Evolutionary conservation across 23 red algal species (phyloP), one percentile per base, ranked within the genome.

Genomic region (Gracilaria gracilis): DNA sequence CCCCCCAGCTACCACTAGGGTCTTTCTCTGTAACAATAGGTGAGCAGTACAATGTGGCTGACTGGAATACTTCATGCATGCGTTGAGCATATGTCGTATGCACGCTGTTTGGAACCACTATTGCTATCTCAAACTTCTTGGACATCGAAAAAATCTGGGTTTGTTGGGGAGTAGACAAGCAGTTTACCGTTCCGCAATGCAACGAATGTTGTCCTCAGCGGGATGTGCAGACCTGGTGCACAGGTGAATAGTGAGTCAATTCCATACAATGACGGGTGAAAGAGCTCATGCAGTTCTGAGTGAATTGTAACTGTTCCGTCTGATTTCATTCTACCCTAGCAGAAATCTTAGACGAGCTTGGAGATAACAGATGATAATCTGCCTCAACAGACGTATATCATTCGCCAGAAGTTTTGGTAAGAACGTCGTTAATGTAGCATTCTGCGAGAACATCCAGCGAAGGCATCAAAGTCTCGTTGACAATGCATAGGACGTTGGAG

Each of bases 1-100:
- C 62, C 14, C 81, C 81, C 81, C 81, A 82, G 9, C 58, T 49
- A 33, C 81, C 53, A 35, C 69, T 38, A 11, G 81, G 58, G 36
- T 44, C 31, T 17, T 49, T 35, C 57, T 55, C 57, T 23, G 54
- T 12, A 0, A 84, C 53, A 35, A 27, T 20, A 31, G 81, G 81
- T 31, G 81, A 84, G 55, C 81, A 61, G 81, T 69, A 84, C 58
- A 84, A 20, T 21, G 55, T 66, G 28, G 81, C 81, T 42, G 58
- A 7, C 25, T 58, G 57, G 23, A 64, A 61, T 20, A 37, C 81
- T 14, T 35, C 54, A n/a, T 67, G 16, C 21, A 67, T 64, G 33
- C 54, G 54, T 35, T 84, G 81, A 24, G 81, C 81, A 47, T 65
- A 84, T 7, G 61, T 64, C 39, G 21, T 32, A 49, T 84, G 81